Evolutionary conservation across 1,284 basidiomycete species (phyloP), one percentile per base, ranked within the genome.

Genomic region (Ustanciosporium gigantosporum): DNA sequence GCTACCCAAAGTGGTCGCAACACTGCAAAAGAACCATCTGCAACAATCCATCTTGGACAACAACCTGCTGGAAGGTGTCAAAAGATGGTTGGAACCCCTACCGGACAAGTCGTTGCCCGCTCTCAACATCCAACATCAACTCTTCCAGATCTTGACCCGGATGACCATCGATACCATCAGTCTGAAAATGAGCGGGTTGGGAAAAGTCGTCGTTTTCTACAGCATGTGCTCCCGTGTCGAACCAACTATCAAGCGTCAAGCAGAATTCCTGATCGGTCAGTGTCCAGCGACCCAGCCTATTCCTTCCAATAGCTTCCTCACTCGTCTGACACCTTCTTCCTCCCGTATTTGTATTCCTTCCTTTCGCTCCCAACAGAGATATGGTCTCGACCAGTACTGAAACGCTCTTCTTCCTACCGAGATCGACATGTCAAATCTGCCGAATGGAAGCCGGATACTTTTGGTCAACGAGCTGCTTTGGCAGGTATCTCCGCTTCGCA

Each of bases 41-140:
- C 87, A 88, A 25, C 90, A 95, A 70, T 90, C 91, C 3, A 95
- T 97, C 72, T 84, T 93, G 53, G 95, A 98, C 80, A 93, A 93
- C 79, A 93, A 94, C 64, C 82, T 97, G 25, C 83, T 99, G 22
- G 90, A 92, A 70, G 91, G 88, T 3, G 91, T 98, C 46, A 84
- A 86, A 46, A 82, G 85, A 31, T 99, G 92, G 91, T 86, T 99
- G 4, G 94, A 98, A 73, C 94, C 95, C 1, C 84, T 97, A 9
- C 89, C 88, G 0, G 92, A 96, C 80, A 85, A 85, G 41, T 93
- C 91, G 2, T 84, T 99, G 5, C 94, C 95, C 0, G 91, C 91
- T 3, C 84, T 97, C 43, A 96, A 94, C 78, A 96, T 98, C 72
- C 94, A 97, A 77, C 87, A 87, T 43, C 89, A 93, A 46, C 86